Percentiles rank a stretch among this genome's conserved stretches.
These are phyloP conservation scores for Fusarium albidum DNA, from an alignment of 2,329 filamentous ascomycete species.

Conservation along the genomic window DNA sequence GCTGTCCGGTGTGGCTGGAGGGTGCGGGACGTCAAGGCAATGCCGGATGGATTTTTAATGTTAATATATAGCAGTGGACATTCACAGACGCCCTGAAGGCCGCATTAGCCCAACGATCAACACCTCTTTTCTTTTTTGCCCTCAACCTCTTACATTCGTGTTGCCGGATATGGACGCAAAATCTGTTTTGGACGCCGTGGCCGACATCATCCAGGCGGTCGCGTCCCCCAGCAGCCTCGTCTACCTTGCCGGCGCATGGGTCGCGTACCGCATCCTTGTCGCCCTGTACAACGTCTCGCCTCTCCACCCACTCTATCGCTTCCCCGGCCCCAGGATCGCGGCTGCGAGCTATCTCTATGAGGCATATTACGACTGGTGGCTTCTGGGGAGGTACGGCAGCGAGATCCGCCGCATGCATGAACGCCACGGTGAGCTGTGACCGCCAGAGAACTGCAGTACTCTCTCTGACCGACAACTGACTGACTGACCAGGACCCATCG, in stretches of 20 bases:
- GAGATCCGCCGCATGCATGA: slow-evolving; percentile 48
- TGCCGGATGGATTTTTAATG: no score
- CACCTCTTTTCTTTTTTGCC: not conserved
- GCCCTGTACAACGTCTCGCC: slow-evolving; percentile 50
- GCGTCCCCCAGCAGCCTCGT: not conserved
- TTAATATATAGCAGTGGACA: no score
- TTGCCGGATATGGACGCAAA: slow-evolving; percentile 3
- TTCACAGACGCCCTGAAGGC: not conserved
- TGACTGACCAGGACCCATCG: slow-evolving; percentile 43
- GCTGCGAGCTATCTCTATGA: slow-evolving; percentile 48
- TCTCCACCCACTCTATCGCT: slow-evolving; percentile 47
- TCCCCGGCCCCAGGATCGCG: slow-evolving; percentile 50
- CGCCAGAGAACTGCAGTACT: fast-evolving
- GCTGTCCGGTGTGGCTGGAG: no score
- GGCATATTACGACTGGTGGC: slow-evolving; percentile 49
- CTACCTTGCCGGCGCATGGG: slow-evolving; percentile 37
- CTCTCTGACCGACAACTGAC: not conserved
- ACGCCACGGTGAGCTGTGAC: slow-evolving; percentile 42
- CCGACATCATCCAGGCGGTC: slow-evolving; percentile 1
- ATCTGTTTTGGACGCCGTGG: fast-evolving
- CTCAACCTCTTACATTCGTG: not conserved
- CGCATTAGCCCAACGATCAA: not conserved
- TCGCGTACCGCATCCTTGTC: slow-evolving; percentile 41
- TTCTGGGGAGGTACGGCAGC: slow-evolving; percentile 45
- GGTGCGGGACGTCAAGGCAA: no score